Evolutionary conservation across 176 grass and related monocot species (phyloP), one percentile per base, ranked within the genome.

Genomic region (Rhynchospora tenuis): DNA sequence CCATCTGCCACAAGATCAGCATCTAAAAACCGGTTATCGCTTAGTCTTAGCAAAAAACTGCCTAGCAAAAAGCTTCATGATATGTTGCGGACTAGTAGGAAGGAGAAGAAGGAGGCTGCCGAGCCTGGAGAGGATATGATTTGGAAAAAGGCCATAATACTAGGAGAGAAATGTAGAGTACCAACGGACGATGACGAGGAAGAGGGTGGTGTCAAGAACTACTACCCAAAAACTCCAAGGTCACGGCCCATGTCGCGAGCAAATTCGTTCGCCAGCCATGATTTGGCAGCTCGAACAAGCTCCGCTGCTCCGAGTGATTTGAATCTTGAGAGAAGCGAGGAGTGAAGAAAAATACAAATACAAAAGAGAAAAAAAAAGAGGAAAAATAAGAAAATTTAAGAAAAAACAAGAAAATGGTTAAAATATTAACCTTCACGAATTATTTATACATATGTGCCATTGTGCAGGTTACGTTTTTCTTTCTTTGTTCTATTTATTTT

Each of bases 101-200:
- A 84, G 74, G 92, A 95, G 67, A 85, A 72, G 55, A 73, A 65
- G 86, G 90, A 90, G 26, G 56, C 62, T 44, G 33, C 31, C 0
- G 91, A 47, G 68, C 87, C 72, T 6, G 77, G 84, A 46, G 91
- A 92, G 88, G 91, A 95, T 77, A 88, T 86, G 81, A 85, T 94
- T 64, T 98, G 95, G 92, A 94, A 94, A 91, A 98, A 93, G 70
- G 83, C 87, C 45, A 98, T 98, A 87, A 94, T 98, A 66, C 86
- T 94, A 58, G 92, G 92, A 14, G 92, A 90, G 82, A 94, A 91
- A 86, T 87, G 89, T 88, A 86, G 60, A 89, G 87, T 98, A 70
- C 33, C 12, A 20, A 81, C 60, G 69, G 85, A 78, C 46, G 88
- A 88, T 13, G 88, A 88, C 7, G 94, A 83, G 26, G 92, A 94